Conservation (phyloP, 371 early-diverging fungal genomes). For the Mucor velutinosus region DNA sequence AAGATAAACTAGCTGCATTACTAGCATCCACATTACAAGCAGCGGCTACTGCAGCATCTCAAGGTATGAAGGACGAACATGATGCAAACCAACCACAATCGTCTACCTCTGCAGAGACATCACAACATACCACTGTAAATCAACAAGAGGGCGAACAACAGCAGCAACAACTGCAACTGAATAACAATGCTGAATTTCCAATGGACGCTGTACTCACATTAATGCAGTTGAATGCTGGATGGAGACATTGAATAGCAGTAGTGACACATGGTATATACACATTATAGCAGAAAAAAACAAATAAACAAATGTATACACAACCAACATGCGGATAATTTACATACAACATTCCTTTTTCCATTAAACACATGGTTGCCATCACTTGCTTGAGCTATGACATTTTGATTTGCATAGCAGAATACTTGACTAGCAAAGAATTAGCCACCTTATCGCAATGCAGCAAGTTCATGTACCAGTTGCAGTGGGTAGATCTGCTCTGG, state of each 20-base stretch:
- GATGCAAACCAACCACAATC: background rate
- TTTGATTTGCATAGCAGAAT: background rate
- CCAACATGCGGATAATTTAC: too few species aligned
- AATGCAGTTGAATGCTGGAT: constrained; percentile 66
- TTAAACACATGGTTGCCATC: background rate
- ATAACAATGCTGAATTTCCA: constrained; percentile 50
- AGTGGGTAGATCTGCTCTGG: constrained; percentile 25
- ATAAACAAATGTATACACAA: background rate
- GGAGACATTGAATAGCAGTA: constrained; percentile 45
- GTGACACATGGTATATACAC: background rate
- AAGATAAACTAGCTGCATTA: constrained; percentile 30
- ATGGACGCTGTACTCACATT: constrained; percentile 69
- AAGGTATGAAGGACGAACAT: background rate
- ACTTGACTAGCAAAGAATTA: constrained; percentile 5
- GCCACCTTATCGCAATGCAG: background rate
- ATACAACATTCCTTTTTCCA: background rate
- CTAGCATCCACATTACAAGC: constrained; percentile 26
- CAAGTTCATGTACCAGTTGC: constrained; percentile 4
- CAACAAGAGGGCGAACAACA: background rate
- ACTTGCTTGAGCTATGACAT: constrained; percentile 1
- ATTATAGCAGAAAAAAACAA: background rate
- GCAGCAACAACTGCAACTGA: constrained; percentile 17
- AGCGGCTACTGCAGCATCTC: constrained; percentile 19
- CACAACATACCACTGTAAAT: background rate
- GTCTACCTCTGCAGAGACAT: background rate